Percentiles rank a stretch among this genome's conserved stretches.
phyloP scores from a whole-genome alignment of 2,329 filamentous ascomycete species.

The Sclerotinia spermophila region DNA sequence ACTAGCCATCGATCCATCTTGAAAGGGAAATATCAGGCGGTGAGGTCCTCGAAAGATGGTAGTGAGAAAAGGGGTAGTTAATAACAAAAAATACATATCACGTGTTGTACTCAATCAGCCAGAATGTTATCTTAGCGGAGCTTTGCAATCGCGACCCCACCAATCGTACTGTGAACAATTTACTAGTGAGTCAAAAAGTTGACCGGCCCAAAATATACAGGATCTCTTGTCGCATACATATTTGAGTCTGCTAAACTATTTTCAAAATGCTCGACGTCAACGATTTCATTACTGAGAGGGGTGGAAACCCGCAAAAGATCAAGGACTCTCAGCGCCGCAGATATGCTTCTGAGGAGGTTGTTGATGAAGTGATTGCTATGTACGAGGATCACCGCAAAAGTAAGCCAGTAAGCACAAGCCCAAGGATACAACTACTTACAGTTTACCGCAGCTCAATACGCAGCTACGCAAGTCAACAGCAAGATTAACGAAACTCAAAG shows the following conservation, averaged over 20 bases:
- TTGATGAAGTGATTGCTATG: conserved; percentile 85
- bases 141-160: conserved; percentile 17
- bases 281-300: conserved; percentile 80
- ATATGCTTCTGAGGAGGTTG: conserved; percentile 73
- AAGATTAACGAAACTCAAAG: conserved; percentile 89
- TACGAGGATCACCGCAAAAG: conserved; percentile 82
- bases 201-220: neutral
- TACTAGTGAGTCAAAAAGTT: conserved; percentile 19
- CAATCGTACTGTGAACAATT: conserved; percentile 18
- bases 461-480: conserved; percentile 73
- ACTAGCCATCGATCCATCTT: neutral
- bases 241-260: conserved; percentile 9
- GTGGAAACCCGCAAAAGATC: conserved; percentile 87
- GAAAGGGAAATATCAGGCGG: neutral
- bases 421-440: conserved; percentile 4
- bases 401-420: conserved; percentile 38
- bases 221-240: neutral
- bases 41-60: neutral
- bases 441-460: conserved; percentile 59
- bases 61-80: conserved; percentile 10
- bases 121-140: conserved; percentile 20
- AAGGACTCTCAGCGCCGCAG: conserved; percentile 85
- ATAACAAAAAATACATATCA: conserved; percentile 1
- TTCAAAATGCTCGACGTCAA: conserved; percentile 67
- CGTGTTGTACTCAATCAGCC: conserved; percentile 1